A percentile compares a stretch with the other conserved stretches of the same genome.
These are phyloP conservation scores for Hypocreales sp. DNA, from an alignment of 2,329 filamentous ascomycete species.

Conservation along the genomic window DNA sequence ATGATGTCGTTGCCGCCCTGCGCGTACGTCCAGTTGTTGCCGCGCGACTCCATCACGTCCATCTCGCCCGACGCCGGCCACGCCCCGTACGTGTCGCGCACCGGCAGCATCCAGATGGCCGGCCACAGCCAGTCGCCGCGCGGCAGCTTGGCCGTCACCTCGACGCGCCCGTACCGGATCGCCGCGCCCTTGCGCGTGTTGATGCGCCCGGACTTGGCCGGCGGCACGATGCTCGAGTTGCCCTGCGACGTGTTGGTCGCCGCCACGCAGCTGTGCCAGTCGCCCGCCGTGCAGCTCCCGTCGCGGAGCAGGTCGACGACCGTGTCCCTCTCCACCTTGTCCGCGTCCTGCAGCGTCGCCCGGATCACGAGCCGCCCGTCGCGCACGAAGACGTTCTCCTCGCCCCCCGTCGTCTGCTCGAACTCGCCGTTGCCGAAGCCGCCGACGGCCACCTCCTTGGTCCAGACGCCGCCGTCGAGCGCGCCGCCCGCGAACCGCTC, in stretches of 20 bases:
- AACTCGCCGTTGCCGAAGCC: constrained; percentile 75
- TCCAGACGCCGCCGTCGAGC: constrained; percentile 50
- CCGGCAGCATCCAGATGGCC: constrained; percentile 82
- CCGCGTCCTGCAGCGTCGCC: constrained; percentile 59
- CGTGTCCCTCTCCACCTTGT: constrained; percentile 48
- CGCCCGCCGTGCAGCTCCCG: constrained; percentile 50
- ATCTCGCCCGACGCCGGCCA: constrained; percentile 78
- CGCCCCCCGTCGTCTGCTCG: constrained; percentile 53
- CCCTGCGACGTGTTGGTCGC: constrained; percentile 54
- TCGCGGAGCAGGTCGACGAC: constrained; percentile 51
- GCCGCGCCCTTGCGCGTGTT: constrained; percentile 54
- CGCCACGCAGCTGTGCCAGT: constrained; percentile 43
- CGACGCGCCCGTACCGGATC: constrained; percentile 69
- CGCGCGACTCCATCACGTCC: constrained; percentile 66
- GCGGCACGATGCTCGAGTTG: constrained; percentile 63
- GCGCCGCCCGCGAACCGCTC: constrained; percentile 48
- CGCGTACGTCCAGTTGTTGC: constrained; percentile 63
- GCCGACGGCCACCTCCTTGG: constrained; percentile 58
- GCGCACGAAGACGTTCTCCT: constrained; percentile 61
- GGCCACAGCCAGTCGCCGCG: constrained; percentile 80
- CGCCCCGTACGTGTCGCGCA: constrained; percentile 51
- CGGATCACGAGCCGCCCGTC: constrained; percentile 58
- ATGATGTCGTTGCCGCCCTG: constrained; percentile 72
- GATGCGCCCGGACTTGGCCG: constrained; percentile 63
- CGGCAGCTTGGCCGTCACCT: constrained; percentile 64